Base-by-base conservation (phyloP, 75 land plant species). In the Selaginella tamariscina region DNA sequence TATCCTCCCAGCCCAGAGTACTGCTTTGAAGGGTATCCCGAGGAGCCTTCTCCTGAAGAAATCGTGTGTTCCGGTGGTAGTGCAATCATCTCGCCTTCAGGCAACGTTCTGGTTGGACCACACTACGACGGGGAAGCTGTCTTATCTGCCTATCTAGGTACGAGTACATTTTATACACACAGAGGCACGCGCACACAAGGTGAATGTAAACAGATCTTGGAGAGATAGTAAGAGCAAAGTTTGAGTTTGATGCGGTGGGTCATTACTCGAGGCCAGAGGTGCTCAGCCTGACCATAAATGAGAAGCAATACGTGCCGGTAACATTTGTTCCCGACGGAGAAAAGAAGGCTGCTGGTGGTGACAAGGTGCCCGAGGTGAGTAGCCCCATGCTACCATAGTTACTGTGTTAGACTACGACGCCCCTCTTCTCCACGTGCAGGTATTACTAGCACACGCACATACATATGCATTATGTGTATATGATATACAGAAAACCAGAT, bases 1-100 rank as follows among this genome's bases (percentile, higher is more conserved):
- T 94, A 87, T 32, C 99, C 99, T 29, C 87, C 96, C 56, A 82
- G 95, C n/a, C 99, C 91, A 26, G 96, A 94, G 0, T 94, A 90
- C 68, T 31, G 68, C 0, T 90, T 85, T 79, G 77, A 70, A 1
- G 86, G 81, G 24, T n/a, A 32, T 24, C 86, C 78, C 2, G 86
- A 26, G n/a, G 82, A 89, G 39, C 81, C 83, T 0, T 66, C 81
- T 23, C 91, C 96, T 1, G 91, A 87, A 64, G 73, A 72, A 24
- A 81, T 94, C 67, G 88, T 94, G 0, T 89, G 96, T 69, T 76
- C 86, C 27, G 98, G 98, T 32, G 98, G 98, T 26, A 89, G 98
- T 74, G 98, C 85, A 27, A 94, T 94, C 24, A 78, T 94, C 56
- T 94, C 98, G 54, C 98, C 99, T 21, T 80, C 88, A 5, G 96